Evolutionary conservation across 2,329 filamentous ascomycete genomes (phyloP).

Genomic region (Neofusicoccum parvum): DNA sequence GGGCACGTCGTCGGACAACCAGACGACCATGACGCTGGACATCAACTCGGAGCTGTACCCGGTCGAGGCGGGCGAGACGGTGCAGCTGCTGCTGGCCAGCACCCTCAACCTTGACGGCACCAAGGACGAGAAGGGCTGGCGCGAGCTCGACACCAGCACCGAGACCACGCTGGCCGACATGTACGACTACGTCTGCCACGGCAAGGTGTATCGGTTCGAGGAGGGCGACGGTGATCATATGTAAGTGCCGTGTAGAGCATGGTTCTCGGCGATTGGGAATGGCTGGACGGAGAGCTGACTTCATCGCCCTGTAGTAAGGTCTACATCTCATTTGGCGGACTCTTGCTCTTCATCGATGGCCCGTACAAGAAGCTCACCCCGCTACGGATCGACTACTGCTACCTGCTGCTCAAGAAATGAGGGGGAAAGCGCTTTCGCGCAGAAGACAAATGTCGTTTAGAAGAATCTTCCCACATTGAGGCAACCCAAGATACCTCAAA

Average conservation of each 20-base stretch:
- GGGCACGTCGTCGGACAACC: constrained; percentile 75
- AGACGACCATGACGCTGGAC: constrained; percentile 80
- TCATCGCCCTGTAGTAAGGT: constrained; percentile 67
- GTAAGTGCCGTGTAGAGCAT: constrained; percentile 57
- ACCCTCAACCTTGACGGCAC: constrained; percentile 84
- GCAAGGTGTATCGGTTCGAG: constrained; percentile 86
- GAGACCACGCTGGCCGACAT: constrained; percentile 66
- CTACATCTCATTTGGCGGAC: constrained; percentile 89
- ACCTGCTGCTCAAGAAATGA: constrained; percentile 90
- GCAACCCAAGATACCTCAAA: background rate
- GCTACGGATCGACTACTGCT: constrained; percentile 88
- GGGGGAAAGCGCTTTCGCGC: background rate
- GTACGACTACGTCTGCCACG: constrained; percentile 86
- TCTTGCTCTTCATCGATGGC: constrained; percentile 87
- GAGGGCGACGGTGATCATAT: constrained; percentile 82
- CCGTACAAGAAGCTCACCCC: constrained; percentile 95
- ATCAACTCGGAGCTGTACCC: constrained; percentile 94
- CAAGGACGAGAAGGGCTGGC: constrained; percentile 68
- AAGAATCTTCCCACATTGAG: background rate
- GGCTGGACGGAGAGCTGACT: background rate
- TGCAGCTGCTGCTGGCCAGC: constrained; percentile 81
- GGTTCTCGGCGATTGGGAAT: too few relatives aligned
- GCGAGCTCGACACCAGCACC: constrained; percentile 55
- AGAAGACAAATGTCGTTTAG: constrained; percentile 7
- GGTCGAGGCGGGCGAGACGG: constrained; percentile 69